Percentiles rank a stretch among this genome's conserved stretches.
Evolutionary conservation across 2,329 filamentous ascomycete genomes (phyloP).

Genomic region (Colletotrichum lindemuthianum): DNA sequence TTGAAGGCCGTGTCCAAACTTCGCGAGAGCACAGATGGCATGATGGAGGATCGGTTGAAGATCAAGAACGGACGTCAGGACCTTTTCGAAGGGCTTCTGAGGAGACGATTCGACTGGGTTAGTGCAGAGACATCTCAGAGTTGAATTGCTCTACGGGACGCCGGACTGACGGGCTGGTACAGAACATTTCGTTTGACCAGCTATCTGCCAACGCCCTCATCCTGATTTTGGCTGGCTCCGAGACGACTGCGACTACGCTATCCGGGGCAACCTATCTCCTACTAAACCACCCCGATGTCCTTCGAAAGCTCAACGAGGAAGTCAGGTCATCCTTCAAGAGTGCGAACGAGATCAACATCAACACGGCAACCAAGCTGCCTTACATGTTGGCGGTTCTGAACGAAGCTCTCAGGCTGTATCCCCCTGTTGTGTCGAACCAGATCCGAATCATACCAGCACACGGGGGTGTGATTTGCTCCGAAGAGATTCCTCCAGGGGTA

Average conservation of each 20-base stretch:
- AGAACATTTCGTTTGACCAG: slow-evolving; percentile 22
- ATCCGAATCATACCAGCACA: slow-evolving; percentile 42
- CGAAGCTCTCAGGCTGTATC: slow-evolving; percentile 52
- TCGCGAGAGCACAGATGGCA: background rate
- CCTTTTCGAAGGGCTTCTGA: slow-evolving; percentile 36
- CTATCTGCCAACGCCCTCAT: slow-evolving; percentile 34
- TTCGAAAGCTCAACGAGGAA: slow-evolving; percentile 48
- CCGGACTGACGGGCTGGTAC: slow-evolving; percentile 31
- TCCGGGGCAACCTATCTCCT: slow-evolving; percentile 54
- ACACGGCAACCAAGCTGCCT: slow-evolving; percentile 41
- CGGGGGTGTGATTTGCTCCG: slow-evolving; percentile 44
- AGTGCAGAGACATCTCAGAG: background rate
- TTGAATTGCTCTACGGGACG: background rate
- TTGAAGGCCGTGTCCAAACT: slow-evolving; percentile 6
- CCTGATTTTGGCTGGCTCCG: slow-evolving; percentile 50
- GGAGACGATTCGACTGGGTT: slow-evolving; percentile 31
- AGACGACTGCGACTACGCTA: slow-evolving; percentile 57
- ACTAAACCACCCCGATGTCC: slow-evolving; percentile 41
- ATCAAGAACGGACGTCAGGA: slow-evolving; percentile 16
- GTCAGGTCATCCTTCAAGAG: slow-evolving; percentile 49
- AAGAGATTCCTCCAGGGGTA: slow-evolving; percentile 44
- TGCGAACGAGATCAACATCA: slow-evolving; percentile 51
- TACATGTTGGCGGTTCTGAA: slow-evolving; percentile 55
- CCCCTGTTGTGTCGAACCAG: slow-evolving; percentile 40
- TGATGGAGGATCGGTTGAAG: slow-evolving; percentile 15